These are phyloP conservation scores for Cyberlindnera maclurae DNA, from an alignment of 805 yeast genomes.

Conservation along the genomic window DNA sequence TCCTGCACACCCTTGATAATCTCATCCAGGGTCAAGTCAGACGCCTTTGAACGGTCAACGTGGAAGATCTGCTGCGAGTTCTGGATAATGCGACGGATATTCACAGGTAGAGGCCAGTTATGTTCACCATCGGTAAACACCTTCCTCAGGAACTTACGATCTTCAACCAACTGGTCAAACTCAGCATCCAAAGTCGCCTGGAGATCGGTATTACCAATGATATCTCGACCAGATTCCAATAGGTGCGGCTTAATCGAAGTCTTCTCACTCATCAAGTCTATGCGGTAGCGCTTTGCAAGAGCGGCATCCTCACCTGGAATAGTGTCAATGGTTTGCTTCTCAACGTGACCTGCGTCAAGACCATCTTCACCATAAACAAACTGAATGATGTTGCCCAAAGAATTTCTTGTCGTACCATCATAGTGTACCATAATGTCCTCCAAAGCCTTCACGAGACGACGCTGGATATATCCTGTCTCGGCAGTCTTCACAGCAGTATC, in stretches of 20 bases:
- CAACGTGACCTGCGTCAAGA: conserved; percentile 96
- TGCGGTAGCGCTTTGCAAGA: conserved; percentile 77
- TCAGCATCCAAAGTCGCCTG: conserved; percentile 81
- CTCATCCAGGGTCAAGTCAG: conserved; percentile 82
- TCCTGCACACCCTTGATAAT: conserved; percentile 65
- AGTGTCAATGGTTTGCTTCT: conserved; percentile 90
- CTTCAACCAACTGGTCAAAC: conserved; percentile 66
- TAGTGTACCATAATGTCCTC: conserved; percentile 98
- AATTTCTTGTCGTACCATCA: conserved; percentile 97
- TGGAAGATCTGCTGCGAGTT: conserved; percentile 97
- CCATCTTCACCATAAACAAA: conserved; percentile 99
- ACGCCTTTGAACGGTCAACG: conserved; percentile 82
- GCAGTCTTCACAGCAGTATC: conserved; percentile 99
- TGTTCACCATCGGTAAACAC: conserved; percentile 92
- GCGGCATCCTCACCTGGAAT: conserved; percentile 86
- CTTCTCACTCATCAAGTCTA: conserved; percentile 75
- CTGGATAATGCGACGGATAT: conserved; percentile 90
- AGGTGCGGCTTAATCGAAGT: conserved; percentile 59
- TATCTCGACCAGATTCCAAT: conserved; percentile 85
- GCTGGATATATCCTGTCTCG: conserved; percentile 96
- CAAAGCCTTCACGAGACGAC: conserved; percentile 93
- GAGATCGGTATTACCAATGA: conserved; percentile 78
- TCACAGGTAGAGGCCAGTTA: conserved; percentile 97
- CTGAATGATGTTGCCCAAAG: conserved; percentile 93
- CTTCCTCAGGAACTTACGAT: conserved; percentile 73